Percentiles rank a stretch among this genome's conserved stretches.
Conservation (phyloP, 2,329 filamentous ascomycete species). For the Trichoderma brevicompactum region DNA sequence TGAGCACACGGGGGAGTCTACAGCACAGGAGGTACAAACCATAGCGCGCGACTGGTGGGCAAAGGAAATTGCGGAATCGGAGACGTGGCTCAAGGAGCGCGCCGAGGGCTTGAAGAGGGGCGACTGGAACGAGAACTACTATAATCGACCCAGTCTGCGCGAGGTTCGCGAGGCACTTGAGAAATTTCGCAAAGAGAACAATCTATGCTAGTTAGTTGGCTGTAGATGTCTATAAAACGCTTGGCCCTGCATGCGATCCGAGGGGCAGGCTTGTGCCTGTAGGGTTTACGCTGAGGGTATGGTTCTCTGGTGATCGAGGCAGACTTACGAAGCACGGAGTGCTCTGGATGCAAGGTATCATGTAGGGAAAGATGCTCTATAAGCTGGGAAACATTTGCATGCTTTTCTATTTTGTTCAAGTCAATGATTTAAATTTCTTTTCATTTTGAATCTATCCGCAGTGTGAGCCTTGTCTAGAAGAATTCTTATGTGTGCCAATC, state of each 20-base stretch:
- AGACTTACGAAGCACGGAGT: not conserved
- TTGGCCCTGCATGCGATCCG: constrained; percentile 11
- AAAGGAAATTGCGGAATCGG: constrained; percentile 52
- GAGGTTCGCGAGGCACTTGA: constrained; percentile 47
- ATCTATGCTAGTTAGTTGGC: not conserved
- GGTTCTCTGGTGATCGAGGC: not conserved
- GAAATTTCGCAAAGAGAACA: constrained; percentile 35
- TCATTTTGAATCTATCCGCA: not conserved
- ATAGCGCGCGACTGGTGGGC: constrained; percentile 55
- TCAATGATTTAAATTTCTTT: not conserved
- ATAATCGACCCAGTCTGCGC: constrained; percentile 51
- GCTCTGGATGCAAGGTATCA: not conserved
- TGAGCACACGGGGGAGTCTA: constrained; percentile 41
- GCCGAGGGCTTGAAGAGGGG: constrained; percentile 46
- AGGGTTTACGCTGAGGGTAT: not conserved
- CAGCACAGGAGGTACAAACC: constrained; percentile 43
- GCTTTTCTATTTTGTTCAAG: not conserved
- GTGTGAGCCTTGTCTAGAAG: not conserved
- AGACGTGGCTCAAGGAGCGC: constrained; percentile 52
- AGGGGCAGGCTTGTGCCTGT: constrained; percentile 1
- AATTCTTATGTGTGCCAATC: not conserved
- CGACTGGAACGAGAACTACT: constrained; percentile 57
- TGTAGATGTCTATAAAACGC: not conserved
- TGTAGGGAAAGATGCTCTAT: not conserved
- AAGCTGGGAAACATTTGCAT: not conserved